Evolutionary conservation across 139 green algal species (phyloP).

Genomic region (Chlamydomonas schloesseri): DNA sequence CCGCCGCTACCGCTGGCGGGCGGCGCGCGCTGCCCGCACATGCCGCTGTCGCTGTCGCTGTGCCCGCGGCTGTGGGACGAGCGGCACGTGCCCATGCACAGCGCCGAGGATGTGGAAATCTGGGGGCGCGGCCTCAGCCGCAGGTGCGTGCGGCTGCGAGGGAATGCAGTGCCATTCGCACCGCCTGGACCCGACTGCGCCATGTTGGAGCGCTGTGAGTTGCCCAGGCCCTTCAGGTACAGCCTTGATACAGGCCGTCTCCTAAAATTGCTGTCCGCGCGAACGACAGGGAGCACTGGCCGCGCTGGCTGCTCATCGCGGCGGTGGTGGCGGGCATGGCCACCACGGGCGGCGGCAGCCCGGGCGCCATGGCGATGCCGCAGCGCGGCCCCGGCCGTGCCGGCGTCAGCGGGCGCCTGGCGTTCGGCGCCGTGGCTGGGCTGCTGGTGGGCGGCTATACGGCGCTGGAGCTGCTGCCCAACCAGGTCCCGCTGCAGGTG

Average conservation of each 20-base stretch:
- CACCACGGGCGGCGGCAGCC: not conserved
- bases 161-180: too few species aligned
- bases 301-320: conserved; percentile 87
- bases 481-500: conserved; percentile 78
- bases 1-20: conserved; percentile 88
- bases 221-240: too few species aligned
- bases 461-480: conserved; percentile 88
- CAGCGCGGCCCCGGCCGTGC: not conserved
- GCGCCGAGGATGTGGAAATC: conserved; percentile 87
- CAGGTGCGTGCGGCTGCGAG: too few species aligned
- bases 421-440: conserved; percentile 47
- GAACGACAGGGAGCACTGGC: conserved; percentile 74
- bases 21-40: conserved; percentile 80
- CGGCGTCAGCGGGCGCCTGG: conserved; percentile 27
- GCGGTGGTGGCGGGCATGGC: conserved; percentile 40
- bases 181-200: too few species aligned
- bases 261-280: not conserved
- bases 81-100: conserved; percentile 84
- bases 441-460: conserved; percentile 85
- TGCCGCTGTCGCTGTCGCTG: conserved; percentile 85
- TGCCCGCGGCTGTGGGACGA: conserved; percentile 93
- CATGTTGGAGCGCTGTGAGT: too few species aligned
- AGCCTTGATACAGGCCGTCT: too few species aligned
- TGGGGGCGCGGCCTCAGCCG: conserved; percentile 76
- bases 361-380: not conserved